A percentile compares a stretch with the other conserved stretches of the same genome.
Evolutionary conservation across 2,329 filamentous ascomycete species (phyloP).

Genomic region (Exophiala sideris): DNA sequence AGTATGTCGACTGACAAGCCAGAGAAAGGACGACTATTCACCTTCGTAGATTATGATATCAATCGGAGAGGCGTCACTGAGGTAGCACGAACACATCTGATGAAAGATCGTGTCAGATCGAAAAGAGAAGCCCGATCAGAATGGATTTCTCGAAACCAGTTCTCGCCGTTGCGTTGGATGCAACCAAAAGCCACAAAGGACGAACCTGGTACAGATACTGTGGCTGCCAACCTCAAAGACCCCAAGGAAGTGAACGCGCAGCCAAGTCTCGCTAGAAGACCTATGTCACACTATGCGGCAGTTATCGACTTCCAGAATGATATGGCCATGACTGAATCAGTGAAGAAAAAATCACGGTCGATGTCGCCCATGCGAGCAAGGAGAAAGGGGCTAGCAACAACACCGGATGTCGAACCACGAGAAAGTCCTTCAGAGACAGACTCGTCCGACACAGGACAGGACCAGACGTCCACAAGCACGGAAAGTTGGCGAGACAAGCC

Average conservation of each 20-base stretch:
- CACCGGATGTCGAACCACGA: neutral
- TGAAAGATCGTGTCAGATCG: conserved; percentile 21
- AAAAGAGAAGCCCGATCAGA: conserved; percentile 19
- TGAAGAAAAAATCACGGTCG: conserved; percentile 1
- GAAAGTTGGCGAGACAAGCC: neutral
- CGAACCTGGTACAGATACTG: conserved; percentile 3
- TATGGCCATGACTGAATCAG: conserved; percentile 1
- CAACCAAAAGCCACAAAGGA: conserved; percentile 15
- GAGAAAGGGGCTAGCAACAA: neutral
- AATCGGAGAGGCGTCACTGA: conserved; percentile 21
- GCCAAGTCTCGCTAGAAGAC: conserved; percentile 2
- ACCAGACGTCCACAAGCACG: neutral
- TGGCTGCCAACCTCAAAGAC: neutral
- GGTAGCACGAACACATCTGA: conserved; percentile 18
- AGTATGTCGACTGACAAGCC: conserved; percentile 12
- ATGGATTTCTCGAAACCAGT: conserved; percentile 20
- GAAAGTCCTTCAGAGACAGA: conserved; percentile 5
- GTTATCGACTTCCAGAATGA: conserved; percentile 18
- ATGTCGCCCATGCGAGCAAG: conserved; percentile 1
- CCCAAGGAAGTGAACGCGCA: neutral
- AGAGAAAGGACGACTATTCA: conserved; percentile 11
- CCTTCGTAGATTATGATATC: conserved; percentile 24
- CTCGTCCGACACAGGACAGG: neutral
- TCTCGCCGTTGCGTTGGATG: conserved; percentile 22
- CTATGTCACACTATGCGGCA: conserved; percentile 14